These are phyloP conservation scores for Aspergillus amoenus DNA, from an alignment of 2,329 filamentous ascomycete species.

Conservation along the genomic window DNA sequence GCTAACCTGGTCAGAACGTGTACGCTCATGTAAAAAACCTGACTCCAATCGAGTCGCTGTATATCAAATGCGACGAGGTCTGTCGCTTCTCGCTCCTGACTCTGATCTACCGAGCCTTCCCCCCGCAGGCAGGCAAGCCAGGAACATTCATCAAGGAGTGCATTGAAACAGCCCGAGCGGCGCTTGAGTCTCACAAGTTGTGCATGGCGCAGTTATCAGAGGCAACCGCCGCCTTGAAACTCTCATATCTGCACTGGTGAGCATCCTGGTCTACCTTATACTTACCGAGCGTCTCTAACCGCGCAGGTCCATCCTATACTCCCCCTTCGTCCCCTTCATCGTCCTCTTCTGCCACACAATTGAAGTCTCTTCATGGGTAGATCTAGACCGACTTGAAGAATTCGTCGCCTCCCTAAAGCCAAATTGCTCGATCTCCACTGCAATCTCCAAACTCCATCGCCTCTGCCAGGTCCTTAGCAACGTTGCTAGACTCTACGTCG, in stretches of 20 bases:
- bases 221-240: constrained; percentile 26
- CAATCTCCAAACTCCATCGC: constrained; percentile 60
- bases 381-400: constrained; percentile 56
- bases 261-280: neutral
- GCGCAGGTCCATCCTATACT: constrained; percentile 39
- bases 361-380: constrained; percentile 53
- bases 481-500: constrained; percentile 62
- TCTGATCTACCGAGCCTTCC: constrained; percentile 43
- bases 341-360: constrained; percentile 51
- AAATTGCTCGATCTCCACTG: constrained; percentile 55
- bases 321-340: constrained; percentile 52
- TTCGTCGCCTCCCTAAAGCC: constrained; percentile 59
- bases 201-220: constrained; percentile 29
- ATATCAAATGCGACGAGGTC: constrained; percentile 35
- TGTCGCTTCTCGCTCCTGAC: constrained; percentile 38
- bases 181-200: constrained; percentile 34
- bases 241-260: constrained; percentile 40
- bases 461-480: constrained; percentile 63
- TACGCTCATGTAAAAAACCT: constrained; percentile 14
- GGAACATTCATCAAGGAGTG: constrained; percentile 38
- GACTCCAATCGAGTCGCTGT: constrained; percentile 27
- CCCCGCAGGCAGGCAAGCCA: constrained; percentile 26
- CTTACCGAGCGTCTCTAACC: neutral
- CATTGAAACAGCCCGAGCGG: constrained; percentile 36
- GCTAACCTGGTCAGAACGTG: constrained; percentile 9